Conservation (phyloP, 306 rosid species). For the Citrullus mucosospermus region DNA sequence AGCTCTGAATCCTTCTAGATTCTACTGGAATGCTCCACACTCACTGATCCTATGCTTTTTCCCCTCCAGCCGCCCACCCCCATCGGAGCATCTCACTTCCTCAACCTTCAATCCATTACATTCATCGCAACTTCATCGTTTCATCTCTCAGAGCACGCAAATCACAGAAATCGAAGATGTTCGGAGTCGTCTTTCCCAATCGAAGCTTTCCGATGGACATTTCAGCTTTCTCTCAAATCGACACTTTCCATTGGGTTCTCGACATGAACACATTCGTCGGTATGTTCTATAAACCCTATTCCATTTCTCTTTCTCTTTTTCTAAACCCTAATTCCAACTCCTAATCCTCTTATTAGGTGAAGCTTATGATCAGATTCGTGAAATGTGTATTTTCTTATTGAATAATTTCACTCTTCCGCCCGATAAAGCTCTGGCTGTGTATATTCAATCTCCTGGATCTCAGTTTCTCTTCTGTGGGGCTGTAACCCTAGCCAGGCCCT, state of each 20-base stretch:
- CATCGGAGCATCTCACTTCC: neutral
- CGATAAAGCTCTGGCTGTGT: constrained; percentile 77
- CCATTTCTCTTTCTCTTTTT: neutral
- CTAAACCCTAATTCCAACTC: neutral
- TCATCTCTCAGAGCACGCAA: neutral
- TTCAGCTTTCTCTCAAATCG: constrained; percentile 80
- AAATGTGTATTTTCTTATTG: constrained; percentile 74
- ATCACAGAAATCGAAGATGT: constrained; percentile 27
- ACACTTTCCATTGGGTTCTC: constrained; percentile 84
- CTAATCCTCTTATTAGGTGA: constrained; percentile 47
- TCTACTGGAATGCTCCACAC: neutral
- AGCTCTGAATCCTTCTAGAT: neutral
- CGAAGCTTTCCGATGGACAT: constrained; percentile 90
- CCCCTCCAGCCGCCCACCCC: neutral
- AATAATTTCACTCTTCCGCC: constrained; percentile 77
- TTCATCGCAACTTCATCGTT: neutral
- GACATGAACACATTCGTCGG: constrained; percentile 87
- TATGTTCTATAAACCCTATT: constrained; percentile 4
- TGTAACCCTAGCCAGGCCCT: constrained; percentile 58
- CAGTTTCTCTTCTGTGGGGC: constrained; percentile 73
- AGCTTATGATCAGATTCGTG: constrained; percentile 62
- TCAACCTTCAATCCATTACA: no score
- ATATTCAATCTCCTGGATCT: constrained; percentile 83
- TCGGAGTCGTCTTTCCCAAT: constrained; percentile 86
- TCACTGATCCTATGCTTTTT: neutral